Percentiles rank a stretch among this genome's conserved stretches.
Evolutionary conservation across 176 grass and related monocot genomes (phyloP).

Genomic region (Paspalum notatum): DNA sequence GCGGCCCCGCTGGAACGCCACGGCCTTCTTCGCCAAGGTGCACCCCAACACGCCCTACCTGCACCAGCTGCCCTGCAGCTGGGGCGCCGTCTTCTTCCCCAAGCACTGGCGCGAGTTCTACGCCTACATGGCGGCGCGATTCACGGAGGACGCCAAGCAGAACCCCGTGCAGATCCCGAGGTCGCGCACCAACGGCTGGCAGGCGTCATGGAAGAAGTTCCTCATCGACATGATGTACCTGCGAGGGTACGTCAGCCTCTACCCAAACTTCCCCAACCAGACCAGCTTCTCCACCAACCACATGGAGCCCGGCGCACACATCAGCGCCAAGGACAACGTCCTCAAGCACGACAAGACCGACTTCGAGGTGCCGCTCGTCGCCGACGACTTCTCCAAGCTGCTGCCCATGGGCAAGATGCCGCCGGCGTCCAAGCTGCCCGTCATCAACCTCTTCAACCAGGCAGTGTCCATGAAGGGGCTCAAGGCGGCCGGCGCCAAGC

Average conservation of each 20-base stretch:
- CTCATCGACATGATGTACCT: conserved; percentile 99
- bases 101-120: conserved; percentile 99
- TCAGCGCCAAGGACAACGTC: conserved; percentile 85
- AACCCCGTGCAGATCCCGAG: conserved; percentile 89
- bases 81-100: conserved; percentile 99
- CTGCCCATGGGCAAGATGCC: conserved; percentile 85
- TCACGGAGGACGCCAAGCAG: conserved; percentile 89
- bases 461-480: conserved; percentile 79
- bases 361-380: conserved; percentile 86
- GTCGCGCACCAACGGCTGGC: conserved; percentile 94
- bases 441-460: conserved; percentile 97
- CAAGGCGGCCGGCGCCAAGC: conserved; percentile 95
- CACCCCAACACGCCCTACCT: conserved; percentile 94
- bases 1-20: conserved; percentile 82
- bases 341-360: conserved; percentile 70
- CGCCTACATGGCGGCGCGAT: conserved; percentile 83
- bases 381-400: conserved; percentile 69
- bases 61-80: conserved; percentile 98
- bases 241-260: conserved; percentile 81
- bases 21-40: conserved; percentile 64
- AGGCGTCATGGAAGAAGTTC: conserved; percentile 99
- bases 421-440: conserved; percentile 81
- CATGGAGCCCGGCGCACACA: conserved; percentile 98
- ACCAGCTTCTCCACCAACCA: conserved; percentile 98
- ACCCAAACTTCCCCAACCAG: conserved; percentile 91